Conservation (phyloP, 257 asterid genomes). For the Solanum piurae region DNA sequence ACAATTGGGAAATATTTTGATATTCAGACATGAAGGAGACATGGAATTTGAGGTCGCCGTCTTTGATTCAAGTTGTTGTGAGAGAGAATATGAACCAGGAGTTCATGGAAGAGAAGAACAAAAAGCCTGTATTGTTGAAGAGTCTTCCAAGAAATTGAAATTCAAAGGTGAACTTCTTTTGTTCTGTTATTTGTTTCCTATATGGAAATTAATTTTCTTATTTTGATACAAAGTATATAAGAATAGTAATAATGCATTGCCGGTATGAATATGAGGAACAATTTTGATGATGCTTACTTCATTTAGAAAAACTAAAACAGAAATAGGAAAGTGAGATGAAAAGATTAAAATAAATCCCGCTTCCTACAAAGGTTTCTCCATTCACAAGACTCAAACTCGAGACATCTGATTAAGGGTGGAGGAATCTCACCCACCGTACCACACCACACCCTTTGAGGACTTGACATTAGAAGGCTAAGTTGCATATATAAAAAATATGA, state of each 20-base stretch:
- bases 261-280: neutral
- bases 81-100: neutral
- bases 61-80: neutral
- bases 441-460: neutral
- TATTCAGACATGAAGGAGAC: conserved; percentile 11
- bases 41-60: conserved; percentile 1
- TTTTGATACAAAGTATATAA: neutral
- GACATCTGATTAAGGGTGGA: neutral
- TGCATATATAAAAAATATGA: neutral
- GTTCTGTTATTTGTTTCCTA: neutral
- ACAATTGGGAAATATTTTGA: conserved; percentile 3
- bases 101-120: neutral
- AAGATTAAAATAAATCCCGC: neutral
- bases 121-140: neutral
- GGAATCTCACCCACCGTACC: neutral
- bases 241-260: neutral
- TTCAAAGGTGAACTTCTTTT: neutral
- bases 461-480: neutral
- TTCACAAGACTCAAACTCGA: neutral
- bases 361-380: neutral
- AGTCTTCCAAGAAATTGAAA: neutral
- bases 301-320: neutral
- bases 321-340: neutral
- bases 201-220: neutral
- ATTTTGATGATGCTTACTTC: neutral